Evolutionary conservation across 805 yeast genomes (phyloP).

Genomic region (Schizosaccharomyces osmophilus): DNA sequence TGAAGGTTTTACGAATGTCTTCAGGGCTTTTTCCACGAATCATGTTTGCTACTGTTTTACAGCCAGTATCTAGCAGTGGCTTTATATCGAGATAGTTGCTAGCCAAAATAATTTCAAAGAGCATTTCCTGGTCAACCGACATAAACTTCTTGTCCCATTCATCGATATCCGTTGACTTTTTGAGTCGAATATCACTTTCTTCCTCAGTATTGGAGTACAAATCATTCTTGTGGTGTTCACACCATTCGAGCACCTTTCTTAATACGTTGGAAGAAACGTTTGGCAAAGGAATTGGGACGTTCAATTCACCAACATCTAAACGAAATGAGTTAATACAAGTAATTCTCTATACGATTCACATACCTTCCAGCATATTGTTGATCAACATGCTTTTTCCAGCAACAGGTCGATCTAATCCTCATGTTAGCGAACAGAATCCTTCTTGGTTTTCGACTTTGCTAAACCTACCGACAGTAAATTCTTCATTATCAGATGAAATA

Average conservation of each 20-base stretch:
- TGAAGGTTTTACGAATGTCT: slow-evolving; percentile 22
- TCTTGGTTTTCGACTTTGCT: too few species aligned
- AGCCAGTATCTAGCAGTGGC: slow-evolving; percentile 22
- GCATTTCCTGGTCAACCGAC: slow-evolving; percentile 56
- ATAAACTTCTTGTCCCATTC: slow-evolving; percentile 90
- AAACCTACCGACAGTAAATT: neutral
- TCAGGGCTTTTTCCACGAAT: slow-evolving; percentile 23
- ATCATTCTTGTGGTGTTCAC: slow-evolving; percentile 69
- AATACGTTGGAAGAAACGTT: slow-evolving; percentile 65
- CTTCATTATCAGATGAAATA: neutral
- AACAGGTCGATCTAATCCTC: slow-evolving; percentile 25
- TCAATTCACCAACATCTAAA: slow-evolving; percentile 26
- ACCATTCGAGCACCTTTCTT: slow-evolving; percentile 85
- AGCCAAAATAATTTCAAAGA: slow-evolving; percentile 23
- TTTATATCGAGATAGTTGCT: slow-evolving; percentile 25
- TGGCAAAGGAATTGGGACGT: slow-evolving; percentile 63
- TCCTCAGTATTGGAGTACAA: slow-evolving; percentile 36
- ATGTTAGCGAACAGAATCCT: too few species aligned
- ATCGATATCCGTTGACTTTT: slow-evolving; percentile 68
- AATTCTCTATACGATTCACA: neutral
- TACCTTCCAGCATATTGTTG: slow-evolving; percentile 67
- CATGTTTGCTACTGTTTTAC: slow-evolving; percentile 26
- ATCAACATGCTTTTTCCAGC: slow-evolving; percentile 70
- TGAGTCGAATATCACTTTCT: slow-evolving; percentile 35
- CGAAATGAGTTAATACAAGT: neutral